Conservation (phyloP, 2,329 filamentous ascomycete species). For the Ceratocystis colombiana region DNA sequence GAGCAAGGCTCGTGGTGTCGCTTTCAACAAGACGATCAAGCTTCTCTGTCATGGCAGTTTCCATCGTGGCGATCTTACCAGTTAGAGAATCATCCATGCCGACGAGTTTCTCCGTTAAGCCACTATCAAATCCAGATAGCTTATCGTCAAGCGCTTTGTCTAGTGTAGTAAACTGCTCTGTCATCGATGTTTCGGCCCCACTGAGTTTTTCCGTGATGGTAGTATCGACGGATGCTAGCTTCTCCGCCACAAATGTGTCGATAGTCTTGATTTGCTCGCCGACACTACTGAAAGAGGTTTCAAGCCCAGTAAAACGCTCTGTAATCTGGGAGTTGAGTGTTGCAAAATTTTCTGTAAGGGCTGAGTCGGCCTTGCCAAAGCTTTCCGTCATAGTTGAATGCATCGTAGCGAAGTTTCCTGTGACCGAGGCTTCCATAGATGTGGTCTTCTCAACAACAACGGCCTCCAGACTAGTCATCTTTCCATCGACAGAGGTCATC, state of each 20-base stretch:
- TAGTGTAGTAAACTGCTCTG: slow-evolving; percentile 19
- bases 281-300: slow-evolving; percentile 18
- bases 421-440: slow-evolving; percentile 22
- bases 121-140: slow-evolving; percentile 18
- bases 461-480: slow-evolving; percentile 22
- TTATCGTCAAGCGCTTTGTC: slow-evolving; percentile 22
- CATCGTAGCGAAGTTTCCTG: slow-evolving; percentile 24
- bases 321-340: slow-evolving; percentile 24
- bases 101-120: slow-evolving; percentile 22
- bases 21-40: slow-evolving; percentile 37
- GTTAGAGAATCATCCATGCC: slow-evolving; percentile 22
- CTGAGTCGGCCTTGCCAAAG: slow-evolving; percentile 21
- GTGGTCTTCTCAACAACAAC: slow-evolving; percentile 20
- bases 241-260: slow-evolving; percentile 12
- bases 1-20: slow-evolving; percentile 29
- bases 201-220: slow-evolving; percentile 16
- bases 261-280: slow-evolving; percentile 18
- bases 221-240: slow-evolving; percentile 18
- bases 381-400: slow-evolving; percentile 23
- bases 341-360: slow-evolving; percentile 25
- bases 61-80: slow-evolving; percentile 19
- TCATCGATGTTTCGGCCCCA: slow-evolving; percentile 20
- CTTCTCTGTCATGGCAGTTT: slow-evolving; percentile 37
- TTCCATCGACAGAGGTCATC: slow-evolving; percentile 20
- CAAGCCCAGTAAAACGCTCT: slow-evolving; percentile 18